phyloP scores from a whole-genome alignment of 768 basidiomycete species.

The Porphyrellus cyaneotinctus region DNA sequence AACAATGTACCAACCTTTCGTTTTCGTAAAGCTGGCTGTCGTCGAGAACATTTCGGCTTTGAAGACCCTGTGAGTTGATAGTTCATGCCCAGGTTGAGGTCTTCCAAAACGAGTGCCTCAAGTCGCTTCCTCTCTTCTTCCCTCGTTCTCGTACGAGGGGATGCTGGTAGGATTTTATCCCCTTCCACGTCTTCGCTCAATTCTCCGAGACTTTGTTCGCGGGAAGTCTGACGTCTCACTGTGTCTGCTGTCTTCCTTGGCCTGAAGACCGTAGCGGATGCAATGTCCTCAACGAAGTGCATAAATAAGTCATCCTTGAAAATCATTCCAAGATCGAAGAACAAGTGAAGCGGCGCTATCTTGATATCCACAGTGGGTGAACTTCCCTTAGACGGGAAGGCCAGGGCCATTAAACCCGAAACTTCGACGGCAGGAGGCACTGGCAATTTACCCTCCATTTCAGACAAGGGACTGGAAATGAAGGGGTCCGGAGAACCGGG shows the following conservation, averaged over 20 bases:
- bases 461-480: conserved; percentile 16
- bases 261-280: conserved; percentile 17
- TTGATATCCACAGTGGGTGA: conserved; percentile 32
- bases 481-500: conserved; percentile 17
- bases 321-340: conserved; percentile 58
- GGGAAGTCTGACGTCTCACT: background rate
- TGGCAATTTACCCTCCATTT: conserved; percentile 11
- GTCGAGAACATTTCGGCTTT: conserved; percentile 5
- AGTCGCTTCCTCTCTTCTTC: conserved; percentile 41
- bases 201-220: conserved; percentile 3
- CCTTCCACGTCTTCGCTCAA: conserved; percentile 12
- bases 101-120: conserved; percentile 53
- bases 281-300: conserved; percentile 47
- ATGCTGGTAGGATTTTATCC: conserved; percentile 26
- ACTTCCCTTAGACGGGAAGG: background rate
- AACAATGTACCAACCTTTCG: conserved; percentile 15
- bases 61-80: conserved; percentile 30
- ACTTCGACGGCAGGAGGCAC: conserved; percentile 19
- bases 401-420: conserved; percentile 5
- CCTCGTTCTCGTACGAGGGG: conserved; percentile 16
- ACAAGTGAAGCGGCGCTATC: conserved; percentile 66
- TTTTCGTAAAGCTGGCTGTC: conserved; percentile 1
- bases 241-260: conserved; percentile 2
- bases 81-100: conserved; percentile 52
- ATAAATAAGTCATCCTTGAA: conserved; percentile 38